Evolutionary conservation across 352 stramenopile genomes (phyloP), one percentile per base, ranked within the genome.

Genomic region (Globisporangium alternatum): DNA sequence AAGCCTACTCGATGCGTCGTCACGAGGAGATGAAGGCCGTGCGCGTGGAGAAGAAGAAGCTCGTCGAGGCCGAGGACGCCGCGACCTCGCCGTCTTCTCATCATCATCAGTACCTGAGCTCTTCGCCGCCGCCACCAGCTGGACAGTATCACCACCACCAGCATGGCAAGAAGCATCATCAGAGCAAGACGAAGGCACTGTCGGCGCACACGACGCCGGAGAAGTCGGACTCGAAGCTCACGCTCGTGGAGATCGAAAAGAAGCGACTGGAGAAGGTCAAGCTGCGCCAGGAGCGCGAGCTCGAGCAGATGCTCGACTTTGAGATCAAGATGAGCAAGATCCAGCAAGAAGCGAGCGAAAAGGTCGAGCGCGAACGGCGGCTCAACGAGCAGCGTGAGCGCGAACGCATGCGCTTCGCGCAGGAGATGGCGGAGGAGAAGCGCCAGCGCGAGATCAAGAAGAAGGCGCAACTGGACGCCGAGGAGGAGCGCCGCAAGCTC

Each of bases 281-380:
- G 52, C 69, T 81, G 13, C 80, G 85, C 2, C 85, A 94, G 69
- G 81, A 96, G 58, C 81, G 81, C 1, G 86, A 94, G 54, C 69
- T 97, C 0, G 88, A 95, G 58, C 90, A 97, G 79, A 95, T 97
- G 84, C 78, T 97, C n/a, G 80, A 91, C 47, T 97, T 95, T 57
- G 90, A 97, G 68, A 89, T 96, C 60, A 96, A 97, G 64, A 92
- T 95, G 86, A 91, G 78, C 67, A 78, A 81, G 49, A 72, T 95
- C 19, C 87, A 96, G 57, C 76, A 94, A 59, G 80, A 90, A 59
- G 86, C 83, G 2, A 72, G 72, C 22, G 78, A 83, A 13, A 93
- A 89, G 35, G 65, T 88, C 53, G 75, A 95, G 62, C 78, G 83
- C 3, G 83, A 94, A 62, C 75, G 76, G 15, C 72, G 81, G 2